Percentiles rank a stretch among this genome's conserved stretches.
Evolutionary conservation across 2,329 filamentous ascomycete genomes (phyloP).

Genomic region (Nakataea oryzae): DNA sequence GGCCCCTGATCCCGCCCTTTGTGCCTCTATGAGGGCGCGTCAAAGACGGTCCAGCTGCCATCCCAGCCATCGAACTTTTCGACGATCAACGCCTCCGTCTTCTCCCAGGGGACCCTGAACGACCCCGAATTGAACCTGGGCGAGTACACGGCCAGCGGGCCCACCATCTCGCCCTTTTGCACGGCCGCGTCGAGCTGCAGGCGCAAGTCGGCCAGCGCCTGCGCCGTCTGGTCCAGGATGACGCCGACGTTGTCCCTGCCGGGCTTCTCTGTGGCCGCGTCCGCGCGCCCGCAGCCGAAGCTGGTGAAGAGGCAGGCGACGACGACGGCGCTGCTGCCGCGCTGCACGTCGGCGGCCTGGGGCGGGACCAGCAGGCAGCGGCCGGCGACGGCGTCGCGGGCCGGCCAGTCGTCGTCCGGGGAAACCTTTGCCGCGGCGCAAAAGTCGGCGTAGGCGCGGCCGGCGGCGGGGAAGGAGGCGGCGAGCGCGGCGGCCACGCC

Average conservation of each 20-base stretch:
- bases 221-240: slow-evolving; percentile 11
- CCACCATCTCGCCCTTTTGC: background rate
- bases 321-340: slow-evolving; percentile 11
- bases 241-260: slow-evolving; percentile 7
- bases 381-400: slow-evolving; percentile 12
- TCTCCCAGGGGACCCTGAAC: slow-evolving; percentile 13
- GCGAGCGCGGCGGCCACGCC: slow-evolving; percentile 18
- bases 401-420: slow-evolving; percentile 8
- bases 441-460: slow-evolving; percentile 13
- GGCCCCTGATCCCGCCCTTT: background rate
- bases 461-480: slow-evolving; percentile 15
- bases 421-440: slow-evolving; percentile 11
- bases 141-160: slow-evolving; percentile 9
- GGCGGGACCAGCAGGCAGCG: slow-evolving; percentile 17
- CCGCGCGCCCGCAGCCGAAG: slow-evolving; percentile 10
- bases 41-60: slow-evolving; percentile 1
- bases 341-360: slow-evolving; percentile 11
- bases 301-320: slow-evolving; percentile 15
- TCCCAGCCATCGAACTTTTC: slow-evolving; percentile 3
- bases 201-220: slow-evolving; percentile 9
- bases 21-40: background rate
- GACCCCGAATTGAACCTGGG: slow-evolving; percentile 14
- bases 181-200: slow-evolving; percentile 6
- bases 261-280: slow-evolving; percentile 7
- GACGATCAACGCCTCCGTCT: slow-evolving; percentile 5